phyloP scores from a whole-genome alignment of 805 yeast species.

The Candida incommunis region DNA sequence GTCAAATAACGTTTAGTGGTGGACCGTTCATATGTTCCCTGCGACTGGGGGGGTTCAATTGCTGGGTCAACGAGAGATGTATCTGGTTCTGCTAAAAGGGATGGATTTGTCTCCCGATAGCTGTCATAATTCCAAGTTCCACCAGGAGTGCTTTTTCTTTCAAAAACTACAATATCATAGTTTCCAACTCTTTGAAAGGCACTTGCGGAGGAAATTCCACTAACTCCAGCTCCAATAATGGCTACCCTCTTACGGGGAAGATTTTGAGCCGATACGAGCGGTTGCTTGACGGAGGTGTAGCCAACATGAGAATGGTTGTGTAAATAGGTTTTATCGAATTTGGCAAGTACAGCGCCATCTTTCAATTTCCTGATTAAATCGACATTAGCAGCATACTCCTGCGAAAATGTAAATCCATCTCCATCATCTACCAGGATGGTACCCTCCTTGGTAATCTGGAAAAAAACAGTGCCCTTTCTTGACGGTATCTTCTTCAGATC shows the following conservation, averaged over 20 bases:
- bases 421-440: not conserved
- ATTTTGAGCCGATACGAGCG: not conserved
- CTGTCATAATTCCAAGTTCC: constrained; percentile 10
- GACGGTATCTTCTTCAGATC: not conserved
- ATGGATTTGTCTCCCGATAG: not conserved
- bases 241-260: constrained; percentile 4
- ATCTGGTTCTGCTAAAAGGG: not conserved
- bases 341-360: not conserved
- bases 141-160: constrained; percentile 7
- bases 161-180: constrained; percentile 7
- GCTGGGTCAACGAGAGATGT: not conserved
- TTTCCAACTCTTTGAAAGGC: constrained; percentile 7
- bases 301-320: constrained; percentile 1
- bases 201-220: constrained; percentile 9
- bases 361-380: not conserved
- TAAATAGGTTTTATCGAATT: not conserved
- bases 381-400: not conserved
- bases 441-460: not conserved
- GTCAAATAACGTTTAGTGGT: not conserved
- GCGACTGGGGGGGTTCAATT: not conserved
- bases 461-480: not conserved
- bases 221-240: constrained; percentile 10
- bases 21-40: not conserved
- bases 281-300: not conserved
- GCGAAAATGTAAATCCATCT: not conserved